Conservation (phyloP, 768 basidiomycete genomes). For the Tricholomella constricta region DNA sequence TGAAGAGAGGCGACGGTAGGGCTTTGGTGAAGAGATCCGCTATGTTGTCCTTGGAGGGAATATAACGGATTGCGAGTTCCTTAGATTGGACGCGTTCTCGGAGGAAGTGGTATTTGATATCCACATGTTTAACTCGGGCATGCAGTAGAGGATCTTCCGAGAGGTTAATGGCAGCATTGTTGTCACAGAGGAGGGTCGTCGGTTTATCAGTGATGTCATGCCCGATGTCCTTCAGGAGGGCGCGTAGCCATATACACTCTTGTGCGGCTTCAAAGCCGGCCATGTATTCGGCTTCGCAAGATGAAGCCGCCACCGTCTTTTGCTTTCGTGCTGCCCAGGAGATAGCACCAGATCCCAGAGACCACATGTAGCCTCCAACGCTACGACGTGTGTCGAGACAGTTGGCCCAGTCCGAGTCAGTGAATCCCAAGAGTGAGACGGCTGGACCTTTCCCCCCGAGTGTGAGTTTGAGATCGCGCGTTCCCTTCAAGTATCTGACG, state of each 20-base stretch:
- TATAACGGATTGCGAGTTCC: constrained; percentile 25
- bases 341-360: constrained; percentile 14
- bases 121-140: no score
- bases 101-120: constrained; percentile 41
- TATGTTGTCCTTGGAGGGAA: constrained; percentile 30
- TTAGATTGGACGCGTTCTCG: constrained; percentile 29
- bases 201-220: not conserved
- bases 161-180: constrained; percentile 33
- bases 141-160: no score
- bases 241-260: no score
- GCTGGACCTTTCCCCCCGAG: no score
- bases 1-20: constrained; percentile 24
- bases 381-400: constrained; percentile 17
- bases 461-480: no score
- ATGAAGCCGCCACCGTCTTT: constrained; percentile 14
- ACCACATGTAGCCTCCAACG: constrained; percentile 20
- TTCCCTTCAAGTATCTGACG: no score
- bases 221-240: constrained; percentile 18
- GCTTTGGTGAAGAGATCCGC: no score
- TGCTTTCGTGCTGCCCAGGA: constrained; percentile 12
- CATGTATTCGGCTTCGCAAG: constrained; percentile 41
- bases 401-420: constrained; percentile 20
- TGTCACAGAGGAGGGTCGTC: constrained; percentile 29
- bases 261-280: constrained; percentile 26
- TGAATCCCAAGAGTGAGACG: no score